Evolutionary conservation across 768 basidiomycete species (phyloP).

Genomic region (Lactarius evosmus): DNA sequence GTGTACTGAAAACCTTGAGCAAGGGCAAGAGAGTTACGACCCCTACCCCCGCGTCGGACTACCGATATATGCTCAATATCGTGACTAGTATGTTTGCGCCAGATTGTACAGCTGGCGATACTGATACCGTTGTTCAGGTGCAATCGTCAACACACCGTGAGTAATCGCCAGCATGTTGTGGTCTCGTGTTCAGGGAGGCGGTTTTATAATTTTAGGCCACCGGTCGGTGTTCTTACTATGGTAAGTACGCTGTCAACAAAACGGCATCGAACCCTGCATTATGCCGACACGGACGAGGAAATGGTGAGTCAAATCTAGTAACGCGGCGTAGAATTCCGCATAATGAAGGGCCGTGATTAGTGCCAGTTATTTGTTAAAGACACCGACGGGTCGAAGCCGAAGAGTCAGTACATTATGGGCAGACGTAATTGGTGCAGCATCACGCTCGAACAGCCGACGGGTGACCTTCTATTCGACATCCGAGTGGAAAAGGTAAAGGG

Average conservation of each 20-base stretch:
- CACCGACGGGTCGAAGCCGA: slow-evolving; percentile 70
- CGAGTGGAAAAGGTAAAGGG: slow-evolving; percentile 86
- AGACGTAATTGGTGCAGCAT: slow-evolving; percentile 84
- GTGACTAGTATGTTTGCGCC: slow-evolving; percentile 58
- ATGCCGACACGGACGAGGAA: slow-evolving; percentile 77
- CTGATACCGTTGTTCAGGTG: slow-evolving; percentile 44
- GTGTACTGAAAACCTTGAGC: slow-evolving; percentile 66
- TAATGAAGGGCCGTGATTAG: slow-evolving; percentile 37
- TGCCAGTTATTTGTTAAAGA: slow-evolving; percentile 74
- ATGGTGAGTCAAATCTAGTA: slow-evolving; percentile 50
- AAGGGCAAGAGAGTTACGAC: slow-evolving; percentile 46
- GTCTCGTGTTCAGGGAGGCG: slow-evolving; percentile 3
- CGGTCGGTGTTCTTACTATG: slow-evolving; percentile 68
- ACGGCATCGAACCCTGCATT: slow-evolving; percentile 82
- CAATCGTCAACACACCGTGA: slow-evolving; percentile 95
- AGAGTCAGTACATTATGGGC: slow-evolving; percentile 83
- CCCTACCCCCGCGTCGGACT: slow-evolving; percentile 55
- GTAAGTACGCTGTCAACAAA: slow-evolving; percentile 79
- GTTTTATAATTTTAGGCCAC: slow-evolving; percentile 43
- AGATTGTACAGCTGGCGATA: background rate
- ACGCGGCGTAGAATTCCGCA: background rate
- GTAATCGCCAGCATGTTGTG: slow-evolving; percentile 31
- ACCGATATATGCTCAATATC: slow-evolving; percentile 89
- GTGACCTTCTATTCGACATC: slow-evolving; percentile 77
- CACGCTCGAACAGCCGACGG: slow-evolving; percentile 51